phyloP scores from a whole-genome alignment of 306 rosid species.

The Alnus glutinosa region DNA sequence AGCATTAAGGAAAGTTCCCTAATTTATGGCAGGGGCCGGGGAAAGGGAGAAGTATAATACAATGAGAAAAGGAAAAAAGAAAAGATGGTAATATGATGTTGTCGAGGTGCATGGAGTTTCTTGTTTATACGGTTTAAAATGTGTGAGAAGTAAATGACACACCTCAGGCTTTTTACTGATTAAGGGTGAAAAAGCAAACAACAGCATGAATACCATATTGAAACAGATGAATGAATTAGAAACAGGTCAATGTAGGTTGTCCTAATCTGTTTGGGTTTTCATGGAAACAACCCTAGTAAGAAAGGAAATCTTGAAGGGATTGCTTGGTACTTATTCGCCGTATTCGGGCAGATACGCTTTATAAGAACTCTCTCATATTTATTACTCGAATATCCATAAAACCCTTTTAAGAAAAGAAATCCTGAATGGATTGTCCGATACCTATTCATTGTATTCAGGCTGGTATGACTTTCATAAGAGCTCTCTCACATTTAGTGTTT shows the following conservation, averaged over 20 bases:
- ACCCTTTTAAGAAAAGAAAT: too few species aligned
- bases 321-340: too few species aligned
- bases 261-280: background rate
- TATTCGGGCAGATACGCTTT: background rate
- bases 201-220: background rate
- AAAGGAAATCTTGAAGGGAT: background rate
- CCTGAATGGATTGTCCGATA: too few species aligned
- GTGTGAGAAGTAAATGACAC: constrained; percentile 3
- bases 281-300: background rate
- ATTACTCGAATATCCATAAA: too few species aligned
- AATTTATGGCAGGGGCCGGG: constrained; percentile 17
- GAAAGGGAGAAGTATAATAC: constrained; percentile 1
- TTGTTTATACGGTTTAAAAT: background rate
- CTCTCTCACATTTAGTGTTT: too few species aligned
- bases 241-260: background rate
- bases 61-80: constrained; percentile 5
- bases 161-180: background rate
- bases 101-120: constrained; percentile 13
- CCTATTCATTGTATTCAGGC: too few species aligned
- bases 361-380: too few species aligned
- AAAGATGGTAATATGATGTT: constrained; percentile 31
- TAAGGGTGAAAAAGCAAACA: background rate
- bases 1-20: constrained; percentile 4
- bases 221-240: background rate
- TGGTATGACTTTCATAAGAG: too few species aligned